Evolutionary conservation across 1,284 basidiomycete genomes (phyloP), one percentile per base, ranked within the genome.

Genomic region (Sporisorium reilianum): DNA sequence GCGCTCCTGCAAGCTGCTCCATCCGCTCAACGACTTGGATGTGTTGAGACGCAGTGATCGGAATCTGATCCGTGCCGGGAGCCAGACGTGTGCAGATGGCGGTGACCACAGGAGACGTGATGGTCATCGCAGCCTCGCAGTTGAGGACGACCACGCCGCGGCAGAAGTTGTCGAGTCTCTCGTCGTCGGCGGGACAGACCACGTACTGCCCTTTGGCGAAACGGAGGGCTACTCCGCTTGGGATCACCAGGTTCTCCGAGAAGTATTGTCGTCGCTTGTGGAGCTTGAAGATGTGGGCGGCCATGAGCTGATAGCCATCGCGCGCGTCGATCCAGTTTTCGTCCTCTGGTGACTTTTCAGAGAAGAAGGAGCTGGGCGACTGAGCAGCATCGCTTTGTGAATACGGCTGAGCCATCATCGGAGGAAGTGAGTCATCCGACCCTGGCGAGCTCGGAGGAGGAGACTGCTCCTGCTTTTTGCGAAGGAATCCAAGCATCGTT

Each of bases 91-190:
- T 56, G 45, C 53, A 87, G 40, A 92, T 91, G 38, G 91, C 91
- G 78, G 92, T 90, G 20, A 93, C 90, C n/a, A 92, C 91, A 34
- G 91, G 91, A 75, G 89, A 91, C 40, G 91, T 89, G 46, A 92
- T 86, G 85, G 92, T 93, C 80, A 93, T 90, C 4, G 92, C 92
- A 45, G 92, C 91, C 50, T 92, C 90, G 16, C 91, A 91, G 79
- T 93, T 93, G 56, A 94, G 87, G 30, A 86, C 85, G 9, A 89
- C 87, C 11, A 93, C 87, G 8, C 85, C 92, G 90, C 41, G 53
- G 56, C 52, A 71, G 56, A 72, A 80, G 18, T 28, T 25, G 7
- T 42, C 36, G 26, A 78, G 50, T 3, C 62, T 32, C 1, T 72
- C 68, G 40, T 67, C 65, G 0, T 61, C 41, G 0, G 62, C 40